Conservation (phyloP, 148 eudicot genomes). For the Beta vulgaris region DNA sequence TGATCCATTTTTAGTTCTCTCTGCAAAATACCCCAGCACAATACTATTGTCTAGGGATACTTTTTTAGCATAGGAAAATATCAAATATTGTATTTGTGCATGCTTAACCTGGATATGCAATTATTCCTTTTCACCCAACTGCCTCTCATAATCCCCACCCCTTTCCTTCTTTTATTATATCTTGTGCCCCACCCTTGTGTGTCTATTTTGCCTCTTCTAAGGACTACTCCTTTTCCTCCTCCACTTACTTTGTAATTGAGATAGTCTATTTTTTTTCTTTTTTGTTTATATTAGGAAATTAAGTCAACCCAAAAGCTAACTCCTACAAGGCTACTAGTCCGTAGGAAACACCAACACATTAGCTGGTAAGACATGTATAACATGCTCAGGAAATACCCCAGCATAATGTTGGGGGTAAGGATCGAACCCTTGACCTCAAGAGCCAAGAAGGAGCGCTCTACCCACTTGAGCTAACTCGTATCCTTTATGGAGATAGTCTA, state of each 20-base stretch:
- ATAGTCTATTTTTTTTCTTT: neutral
- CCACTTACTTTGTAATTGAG: constrained; percentile 7
- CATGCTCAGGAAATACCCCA: too few species aligned
- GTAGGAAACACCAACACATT: too few species aligned
- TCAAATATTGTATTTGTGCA: constrained; percentile 17
- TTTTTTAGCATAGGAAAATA: constrained; percentile 13
- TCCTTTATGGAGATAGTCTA: too few species aligned
- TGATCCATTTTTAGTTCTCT: constrained; percentile 28
- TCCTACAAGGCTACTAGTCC: too few species aligned
- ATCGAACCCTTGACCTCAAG: too few species aligned
- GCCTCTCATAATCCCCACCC: constrained; percentile 6
- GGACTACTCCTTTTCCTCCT: constrained; percentile 34
- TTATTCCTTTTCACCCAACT: constrained; percentile 34
- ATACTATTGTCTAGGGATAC: constrained; percentile 6
- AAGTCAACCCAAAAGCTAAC: too few species aligned
- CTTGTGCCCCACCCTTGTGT: constrained; percentile 22
- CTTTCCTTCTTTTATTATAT: constrained; percentile 13
- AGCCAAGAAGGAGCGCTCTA: too few species aligned
- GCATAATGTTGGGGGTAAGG: too few species aligned
- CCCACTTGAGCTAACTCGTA: too few species aligned
- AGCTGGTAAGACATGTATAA: too few species aligned
- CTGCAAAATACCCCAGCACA: constrained; percentile 26
- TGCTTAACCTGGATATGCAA: constrained; percentile 29
- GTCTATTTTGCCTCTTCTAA: constrained; percentile 21
- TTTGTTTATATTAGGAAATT: too few species aligned